A percentile compares a stretch with the other conserved stretches of the same genome.
Conservation (phyloP, 257 asterid genomes). For the Capsicum rhomboideum region DNA sequence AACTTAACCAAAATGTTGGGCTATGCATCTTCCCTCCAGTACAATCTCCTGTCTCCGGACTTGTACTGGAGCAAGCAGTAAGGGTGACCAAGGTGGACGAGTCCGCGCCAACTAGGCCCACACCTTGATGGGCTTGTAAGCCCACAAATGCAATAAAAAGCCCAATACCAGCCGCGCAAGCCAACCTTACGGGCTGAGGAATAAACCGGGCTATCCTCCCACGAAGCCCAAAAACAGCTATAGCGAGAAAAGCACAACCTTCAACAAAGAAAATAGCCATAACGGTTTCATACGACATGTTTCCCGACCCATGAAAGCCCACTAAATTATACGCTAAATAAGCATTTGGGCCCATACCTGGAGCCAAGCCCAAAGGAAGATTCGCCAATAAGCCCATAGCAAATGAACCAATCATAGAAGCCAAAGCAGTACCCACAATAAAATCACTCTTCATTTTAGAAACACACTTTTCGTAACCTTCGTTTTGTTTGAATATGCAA, state of each 20-base stretch:
- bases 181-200: constrained; percentile 45
- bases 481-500: constrained; percentile 37
- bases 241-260: constrained; percentile 53
- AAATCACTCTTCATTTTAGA: constrained; percentile 48
- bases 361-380: constrained; percentile 69
- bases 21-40: constrained; percentile 54
- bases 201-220: constrained; percentile 53
- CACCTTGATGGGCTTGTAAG: constrained; percentile 50
- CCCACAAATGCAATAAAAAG: constrained; percentile 72
- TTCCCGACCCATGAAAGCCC: constrained; percentile 70
- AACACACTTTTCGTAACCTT: constrained; percentile 49
- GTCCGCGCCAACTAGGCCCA: constrained; percentile 66
- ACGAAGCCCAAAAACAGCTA: constrained; percentile 68
- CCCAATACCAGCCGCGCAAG: constrained; percentile 67
- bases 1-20: constrained; percentile 74
- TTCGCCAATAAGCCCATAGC: constrained; percentile 73
- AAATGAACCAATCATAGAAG: constrained; percentile 63
- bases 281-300: constrained; percentile 45
- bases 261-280: constrained; percentile 63
- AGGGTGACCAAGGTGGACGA: constrained; percentile 36
- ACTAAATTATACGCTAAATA: constrained; percentile 60
- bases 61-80: constrained; percentile 34
- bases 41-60: constrained; percentile 49
- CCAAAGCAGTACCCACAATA: constrained; percentile 51
- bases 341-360: constrained; percentile 78